Evolutionary conservation across 2,329 filamentous ascomycete species (phyloP).

Genomic region (Colletotrichum costaricense): DNA sequence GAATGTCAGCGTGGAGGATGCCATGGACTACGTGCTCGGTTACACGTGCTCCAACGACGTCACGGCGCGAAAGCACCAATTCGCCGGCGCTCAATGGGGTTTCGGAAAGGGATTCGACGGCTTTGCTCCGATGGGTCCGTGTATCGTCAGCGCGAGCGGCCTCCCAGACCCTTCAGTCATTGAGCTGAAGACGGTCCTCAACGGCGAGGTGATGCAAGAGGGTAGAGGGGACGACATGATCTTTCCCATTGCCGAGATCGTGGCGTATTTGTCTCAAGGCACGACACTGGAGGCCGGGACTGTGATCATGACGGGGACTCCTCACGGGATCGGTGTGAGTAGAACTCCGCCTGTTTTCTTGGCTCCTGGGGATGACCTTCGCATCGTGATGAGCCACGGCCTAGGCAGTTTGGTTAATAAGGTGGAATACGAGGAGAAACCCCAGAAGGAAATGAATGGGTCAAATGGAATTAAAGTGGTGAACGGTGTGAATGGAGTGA

Average conservation of each 20-base stretch:
- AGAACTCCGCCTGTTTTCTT: slow-evolving; percentile 37
- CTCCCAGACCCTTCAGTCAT: slow-evolving; percentile 25
- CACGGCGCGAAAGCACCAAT: slow-evolving; percentile 62
- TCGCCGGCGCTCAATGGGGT: slow-evolving; percentile 60
- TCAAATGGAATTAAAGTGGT: background rate
- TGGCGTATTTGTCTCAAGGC: slow-evolving; percentile 40
- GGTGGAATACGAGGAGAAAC: slow-evolving; percentile 27
- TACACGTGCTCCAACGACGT: slow-evolving; percentile 69
- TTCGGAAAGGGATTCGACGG: slow-evolving; percentile 63
- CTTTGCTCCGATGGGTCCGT: slow-evolving; percentile 56
- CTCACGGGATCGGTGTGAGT: slow-evolving; percentile 39
- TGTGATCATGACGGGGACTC: slow-evolving; percentile 43
- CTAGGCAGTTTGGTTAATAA: slow-evolving; percentile 40
- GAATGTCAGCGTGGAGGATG: slow-evolving; percentile 58
- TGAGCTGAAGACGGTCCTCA: slow-evolving; percentile 37
- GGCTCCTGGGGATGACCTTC: slow-evolving; percentile 32
- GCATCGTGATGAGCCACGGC: slow-evolving; percentile 37
- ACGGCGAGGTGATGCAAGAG: slow-evolving; percentile 40
- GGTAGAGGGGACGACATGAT: slow-evolving; percentile 40
- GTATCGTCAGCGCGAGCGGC: slow-evolving; percentile 30
- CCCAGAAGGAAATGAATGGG: background rate
- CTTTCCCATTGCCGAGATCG: slow-evolving; percentile 44
- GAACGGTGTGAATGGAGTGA: slow-evolving; percentile 17
- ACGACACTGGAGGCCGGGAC: slow-evolving; percentile 42
- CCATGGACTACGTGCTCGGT: slow-evolving; percentile 63